Conservation (phyloP, 1,284 basidiomycete species). For the Laetiporus sulphureus region DNA sequence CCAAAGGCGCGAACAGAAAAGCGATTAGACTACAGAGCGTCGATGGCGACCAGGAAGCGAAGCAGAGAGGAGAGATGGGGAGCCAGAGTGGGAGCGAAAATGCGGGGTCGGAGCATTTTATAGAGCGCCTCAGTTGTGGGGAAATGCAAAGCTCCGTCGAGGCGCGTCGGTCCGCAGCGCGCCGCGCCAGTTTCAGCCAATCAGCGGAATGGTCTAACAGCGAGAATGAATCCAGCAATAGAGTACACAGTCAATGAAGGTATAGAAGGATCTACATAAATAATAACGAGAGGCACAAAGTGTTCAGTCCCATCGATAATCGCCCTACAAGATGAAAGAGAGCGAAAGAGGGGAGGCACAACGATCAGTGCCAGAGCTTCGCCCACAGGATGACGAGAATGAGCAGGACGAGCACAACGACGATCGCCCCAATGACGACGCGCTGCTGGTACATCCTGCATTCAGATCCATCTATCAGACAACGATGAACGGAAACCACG, state of each 20-base stretch:
- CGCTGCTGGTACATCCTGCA: constrained; percentile 79
- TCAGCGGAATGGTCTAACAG: not conserved
- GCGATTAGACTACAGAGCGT: not conserved
- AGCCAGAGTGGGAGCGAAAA: not conserved
- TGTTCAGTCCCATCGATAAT: too few species aligned
- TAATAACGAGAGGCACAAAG: not conserved
- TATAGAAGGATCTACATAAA: constrained; percentile 4
- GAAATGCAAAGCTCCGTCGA: not conserved
- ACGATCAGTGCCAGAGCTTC: constrained; percentile 47
- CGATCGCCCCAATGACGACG: constrained; percentile 62
- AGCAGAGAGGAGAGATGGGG: not conserved
- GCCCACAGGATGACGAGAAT: constrained; percentile 69
- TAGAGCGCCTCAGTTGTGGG: not conserved
- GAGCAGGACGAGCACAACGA: constrained; percentile 61
- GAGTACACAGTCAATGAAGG: not conserved
- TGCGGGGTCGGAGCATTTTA: constrained; percentile 3
- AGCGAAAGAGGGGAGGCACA: too few species aligned
- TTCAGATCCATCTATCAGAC: constrained; percentile 32
- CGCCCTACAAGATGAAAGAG: too few species aligned
- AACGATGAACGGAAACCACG: constrained; percentile 4
- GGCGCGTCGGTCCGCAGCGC: too few species aligned
- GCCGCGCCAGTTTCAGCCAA: too few species aligned
- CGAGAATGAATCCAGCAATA: not conserved
- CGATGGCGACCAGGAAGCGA: not conserved
- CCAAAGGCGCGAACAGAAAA: not conserved